These are phyloP conservation scores for Saturnispora kantuleensis DNA, from an alignment of 805 yeast species.

Conservation along the genomic window DNA sequence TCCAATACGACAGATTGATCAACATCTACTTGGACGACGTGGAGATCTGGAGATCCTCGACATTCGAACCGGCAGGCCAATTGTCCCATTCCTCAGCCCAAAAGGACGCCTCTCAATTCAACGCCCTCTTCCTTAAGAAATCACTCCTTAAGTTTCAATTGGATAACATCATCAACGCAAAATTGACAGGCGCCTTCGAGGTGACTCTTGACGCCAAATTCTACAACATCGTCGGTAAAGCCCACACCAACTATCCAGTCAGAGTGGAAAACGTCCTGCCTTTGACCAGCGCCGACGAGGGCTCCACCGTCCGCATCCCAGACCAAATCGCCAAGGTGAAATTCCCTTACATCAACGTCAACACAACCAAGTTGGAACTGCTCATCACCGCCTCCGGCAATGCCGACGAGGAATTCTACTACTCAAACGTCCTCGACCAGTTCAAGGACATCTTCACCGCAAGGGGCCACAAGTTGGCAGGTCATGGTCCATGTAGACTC, in stretches of 20 bases:
- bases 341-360: conserved; percentile 39
- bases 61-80: conserved; percentile 63
- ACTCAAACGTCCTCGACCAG: conserved; percentile 45
- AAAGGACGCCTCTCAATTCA: conserved; percentile 57
- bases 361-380: conserved; percentile 51
- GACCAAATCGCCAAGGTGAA: conserved; percentile 27
- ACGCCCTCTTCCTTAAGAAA: conserved; percentile 36
- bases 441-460: conserved; percentile 31
- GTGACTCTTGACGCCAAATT: conserved; percentile 35
- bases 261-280: conserved; percentile 25
- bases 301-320: conserved; percentile 42
- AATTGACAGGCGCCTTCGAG: conserved; percentile 52
- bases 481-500: conserved; percentile 66
- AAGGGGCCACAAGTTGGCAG: conserved; percentile 34
- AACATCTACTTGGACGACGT: conserved; percentile 52
- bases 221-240: conserved; percentile 1
- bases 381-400: conserved; percentile 64
- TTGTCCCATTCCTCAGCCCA: conserved; percentile 37
- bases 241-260: background rate
- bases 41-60: conserved; percentile 77
- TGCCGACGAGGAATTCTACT: conserved; percentile 81
- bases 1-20: conserved; percentile 57
- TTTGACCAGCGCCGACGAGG: conserved; percentile 23
- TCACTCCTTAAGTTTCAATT: conserved; percentile 45
- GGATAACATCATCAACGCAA: conserved; percentile 48